Evolutionary conservation across 768 basidiomycete species (phyloP), one percentile per base, ranked within the genome.

Genomic region (Russula earlei): DNA sequence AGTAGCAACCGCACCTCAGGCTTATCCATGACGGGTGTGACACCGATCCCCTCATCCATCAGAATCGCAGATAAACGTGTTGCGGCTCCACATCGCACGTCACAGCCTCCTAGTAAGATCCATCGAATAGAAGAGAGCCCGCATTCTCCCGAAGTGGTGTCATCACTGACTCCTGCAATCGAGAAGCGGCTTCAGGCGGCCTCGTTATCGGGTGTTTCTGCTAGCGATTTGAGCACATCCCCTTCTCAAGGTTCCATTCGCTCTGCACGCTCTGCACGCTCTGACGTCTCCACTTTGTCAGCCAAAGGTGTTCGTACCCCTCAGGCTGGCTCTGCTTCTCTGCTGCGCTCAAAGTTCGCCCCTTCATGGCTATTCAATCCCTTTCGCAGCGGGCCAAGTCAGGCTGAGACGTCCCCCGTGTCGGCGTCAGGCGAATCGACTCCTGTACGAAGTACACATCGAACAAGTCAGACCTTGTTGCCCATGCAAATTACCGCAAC

Each of bases 281-380:
- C 85, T 20, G 66, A 72, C 1, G 71, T 77, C 9, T 78, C 78
- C 9, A 73, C 65, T 2, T 53, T 56, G 19, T 58, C 57, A 67
- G 15, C 56, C 67, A 48, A 65, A 49, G 37, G 56, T 55, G 17
- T 58, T 65, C 17, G 59, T 38, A 34, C 34, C 48, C 44, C 50
- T 40, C 42, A 52, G 22, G 41, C 40, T 8, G 42, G 47, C 34
- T 54, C 57, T 38, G 40, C 57, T 3, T 71, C 75, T 1, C 54
- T 80, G 0, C 71, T 60, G 29, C 55, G 76, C 11, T 81, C 85
- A 2, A 86, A 82, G 63, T 74, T 87, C 38, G 73, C 86, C 1
- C 79, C 87, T 2, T 76, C 84, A n/a, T 90, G 88, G 88, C 68
- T 90, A 11, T 84, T 88, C 68, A 86, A 82, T 63, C 78, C 83